Conservation (phyloP, 306 rosid species). For the Castanea sativa region DNA sequence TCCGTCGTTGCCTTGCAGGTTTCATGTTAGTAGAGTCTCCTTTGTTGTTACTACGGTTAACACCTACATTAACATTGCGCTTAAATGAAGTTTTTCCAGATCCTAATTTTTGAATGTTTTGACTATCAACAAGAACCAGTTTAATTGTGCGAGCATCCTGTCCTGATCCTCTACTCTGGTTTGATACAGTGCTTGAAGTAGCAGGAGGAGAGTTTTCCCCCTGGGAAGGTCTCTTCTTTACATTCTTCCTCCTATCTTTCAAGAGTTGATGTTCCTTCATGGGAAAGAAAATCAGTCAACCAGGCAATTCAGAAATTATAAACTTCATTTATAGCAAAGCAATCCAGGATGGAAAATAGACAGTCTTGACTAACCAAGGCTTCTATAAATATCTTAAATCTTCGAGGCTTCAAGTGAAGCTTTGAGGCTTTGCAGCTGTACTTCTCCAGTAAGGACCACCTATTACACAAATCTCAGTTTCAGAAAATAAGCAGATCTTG, state of each 20-base stretch:
- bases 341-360: conserved; percentile 19
- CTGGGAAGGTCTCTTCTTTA: conserved; percentile 65
- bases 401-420: conserved; percentile 95
- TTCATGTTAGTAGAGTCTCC: conserved; percentile 74
- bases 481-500: conserved; percentile 16
- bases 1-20: conserved; percentile 79
- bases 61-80: conserved; percentile 66
- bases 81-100: conserved; percentile 69
- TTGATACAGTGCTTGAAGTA: conserved; percentile 41
- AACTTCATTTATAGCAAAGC: background rate
- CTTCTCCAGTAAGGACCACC: conserved; percentile 99
- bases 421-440: conserved; percentile 98
- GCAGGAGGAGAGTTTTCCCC: conserved; percentile 65
- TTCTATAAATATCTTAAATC: conserved; percentile 90
- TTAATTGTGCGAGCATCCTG: conserved; percentile 69
- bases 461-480: conserved; percentile 34
- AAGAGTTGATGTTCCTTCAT: conserved; percentile 94
- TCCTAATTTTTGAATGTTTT: conserved; percentile 82
- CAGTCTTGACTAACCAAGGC: conserved; percentile 73
- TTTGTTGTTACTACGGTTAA: conserved; percentile 62
- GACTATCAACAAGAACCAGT: conserved; percentile 81
- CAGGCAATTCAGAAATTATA: conserved; percentile 12
- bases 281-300: conserved; percentile 46
- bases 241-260: conserved; percentile 88
- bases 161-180: conserved; percentile 65